phyloP scores from a whole-genome alignment of 805 yeast genomes.

The Ogataea wickerhamii region DNA sequence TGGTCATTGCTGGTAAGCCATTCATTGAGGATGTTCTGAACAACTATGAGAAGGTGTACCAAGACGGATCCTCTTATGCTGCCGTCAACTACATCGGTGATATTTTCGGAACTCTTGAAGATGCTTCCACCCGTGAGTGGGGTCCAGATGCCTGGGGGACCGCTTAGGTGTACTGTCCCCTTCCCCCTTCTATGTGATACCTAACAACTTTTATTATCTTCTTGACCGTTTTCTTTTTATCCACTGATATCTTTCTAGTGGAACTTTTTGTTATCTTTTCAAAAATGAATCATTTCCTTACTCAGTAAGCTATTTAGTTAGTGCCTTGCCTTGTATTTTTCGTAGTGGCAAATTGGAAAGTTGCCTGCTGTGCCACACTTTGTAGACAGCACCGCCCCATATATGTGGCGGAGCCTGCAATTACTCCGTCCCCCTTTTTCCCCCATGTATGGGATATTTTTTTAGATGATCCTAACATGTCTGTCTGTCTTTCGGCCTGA shows the following conservation, averaged over 20 bases:
- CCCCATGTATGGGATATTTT: constrained; percentile 1
- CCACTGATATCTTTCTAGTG: no score
- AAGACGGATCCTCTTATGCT: constrained; percentile 27
- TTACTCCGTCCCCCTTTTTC: background rate
- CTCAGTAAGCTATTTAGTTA: no score
- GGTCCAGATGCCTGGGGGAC: constrained; percentile 22
- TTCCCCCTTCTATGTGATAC: background rate
- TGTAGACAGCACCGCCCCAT: no score
- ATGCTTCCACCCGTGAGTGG: constrained; percentile 25
- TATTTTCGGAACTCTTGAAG: constrained; percentile 52
- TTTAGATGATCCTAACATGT: no score
- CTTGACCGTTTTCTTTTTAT: constrained; percentile 10
- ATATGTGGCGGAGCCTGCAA: no score
- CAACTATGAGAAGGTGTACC: constrained; percentile 42
- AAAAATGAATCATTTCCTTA: no score
- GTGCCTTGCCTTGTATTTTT: no score
- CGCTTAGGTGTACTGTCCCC: constrained; percentile 2
- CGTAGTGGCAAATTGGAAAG: no score
- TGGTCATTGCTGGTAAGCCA: constrained; percentile 52
- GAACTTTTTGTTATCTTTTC: no score
- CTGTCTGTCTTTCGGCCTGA: no score
- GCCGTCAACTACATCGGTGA: constrained; percentile 61
- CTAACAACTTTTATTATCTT: constrained; percentile 4
- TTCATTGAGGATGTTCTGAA: constrained; percentile 48
- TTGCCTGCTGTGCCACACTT: no score